A percentile compares a stretch with the other conserved stretches of the same genome.
Conservation (phyloP, 1,284 basidiomycete species). For the Ceraceosorus bombacis region DNA sequence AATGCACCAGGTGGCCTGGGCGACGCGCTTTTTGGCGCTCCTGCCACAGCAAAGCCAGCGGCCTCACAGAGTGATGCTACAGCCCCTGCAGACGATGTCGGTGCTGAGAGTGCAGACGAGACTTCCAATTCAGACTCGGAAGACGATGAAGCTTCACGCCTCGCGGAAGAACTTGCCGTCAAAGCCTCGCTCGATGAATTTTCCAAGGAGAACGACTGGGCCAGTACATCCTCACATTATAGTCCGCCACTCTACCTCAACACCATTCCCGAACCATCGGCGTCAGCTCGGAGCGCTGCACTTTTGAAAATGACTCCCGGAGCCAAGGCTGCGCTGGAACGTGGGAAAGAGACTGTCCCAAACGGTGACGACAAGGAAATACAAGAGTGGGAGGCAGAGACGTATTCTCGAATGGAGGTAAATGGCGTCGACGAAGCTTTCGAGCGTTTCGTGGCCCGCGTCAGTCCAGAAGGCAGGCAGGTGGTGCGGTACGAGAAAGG, state of each 20-base stretch:
- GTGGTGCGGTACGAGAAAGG: conserved; percentile 45
- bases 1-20: conserved; percentile 9
- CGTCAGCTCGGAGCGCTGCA: conserved; percentile 20
- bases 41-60: neutral
- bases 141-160: conserved; percentile 30
- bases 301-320: conserved; percentile 19
- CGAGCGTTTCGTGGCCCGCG: conserved; percentile 39
- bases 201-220: conserved; percentile 24
- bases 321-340: conserved; percentile 4
- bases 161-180: conserved; percentile 43
- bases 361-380: conserved; percentile 20
- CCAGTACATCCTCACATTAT: conserved; percentile 22
- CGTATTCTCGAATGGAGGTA: conserved; percentile 40
- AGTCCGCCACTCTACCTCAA: conserved; percentile 34
- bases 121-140: conserved; percentile 16
- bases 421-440: conserved; percentile 41
- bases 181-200: conserved; percentile 33
- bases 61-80: no score
- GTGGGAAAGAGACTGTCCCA: conserved; percentile 13
- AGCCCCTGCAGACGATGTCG: conserved; percentile 1
- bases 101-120: conserved; percentile 13
- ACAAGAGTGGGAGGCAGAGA: conserved; percentile 30
- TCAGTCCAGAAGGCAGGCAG: conserved; percentile 33
- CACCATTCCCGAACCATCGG: conserved; percentile 41
- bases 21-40: conserved; percentile 30